These are phyloP conservation scores for Venturia nashicola DNA, from an alignment of 2,329 filamentous ascomycete species.

Conservation along the genomic window DNA sequence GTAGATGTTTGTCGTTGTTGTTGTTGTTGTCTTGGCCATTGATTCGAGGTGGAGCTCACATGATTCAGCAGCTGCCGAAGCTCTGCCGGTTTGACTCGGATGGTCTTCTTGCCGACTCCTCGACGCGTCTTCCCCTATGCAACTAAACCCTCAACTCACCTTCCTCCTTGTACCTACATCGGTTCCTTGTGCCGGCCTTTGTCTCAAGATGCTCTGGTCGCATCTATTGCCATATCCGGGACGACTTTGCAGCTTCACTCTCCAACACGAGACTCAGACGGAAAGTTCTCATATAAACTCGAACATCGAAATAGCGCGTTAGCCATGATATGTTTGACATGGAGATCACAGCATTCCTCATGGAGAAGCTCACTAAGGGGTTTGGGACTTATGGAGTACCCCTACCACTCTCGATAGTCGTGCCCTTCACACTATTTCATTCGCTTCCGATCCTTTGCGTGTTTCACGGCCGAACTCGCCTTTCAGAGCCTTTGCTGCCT, in stretches of 20 bases:
- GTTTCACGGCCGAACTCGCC: not conserved
- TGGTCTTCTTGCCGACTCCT: not conserved
- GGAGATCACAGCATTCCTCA: not conserved
- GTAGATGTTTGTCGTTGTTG: not conserved
- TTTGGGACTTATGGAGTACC: not conserved
- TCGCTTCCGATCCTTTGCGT: not conserved
- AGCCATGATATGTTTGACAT: not conserved
- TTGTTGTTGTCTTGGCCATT: not conserved
- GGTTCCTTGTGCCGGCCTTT: not conserved
- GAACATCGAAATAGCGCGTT: not conserved
- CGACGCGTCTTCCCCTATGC: not conserved
- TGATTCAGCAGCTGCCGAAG: not conserved
- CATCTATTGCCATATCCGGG: not conserved
- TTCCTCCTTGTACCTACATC: not conserved
- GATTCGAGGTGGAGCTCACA: not conserved
- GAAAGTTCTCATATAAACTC: not conserved
- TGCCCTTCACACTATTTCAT: not conserved
- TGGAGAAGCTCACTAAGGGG: not conserved
- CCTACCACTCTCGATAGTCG: not conserved
- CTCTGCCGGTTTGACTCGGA: not conserved
- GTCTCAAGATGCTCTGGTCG: not conserved
- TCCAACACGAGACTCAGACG: not conserved
- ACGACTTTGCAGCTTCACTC: not conserved
- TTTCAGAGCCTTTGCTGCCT: not conserved
- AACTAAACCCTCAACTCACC: not conserved